Evolutionary conservation across 176 grass and related monocot genomes (phyloP), one percentile per base, ranked within the genome.

Genomic region (Aechmea fasciata): DNA sequence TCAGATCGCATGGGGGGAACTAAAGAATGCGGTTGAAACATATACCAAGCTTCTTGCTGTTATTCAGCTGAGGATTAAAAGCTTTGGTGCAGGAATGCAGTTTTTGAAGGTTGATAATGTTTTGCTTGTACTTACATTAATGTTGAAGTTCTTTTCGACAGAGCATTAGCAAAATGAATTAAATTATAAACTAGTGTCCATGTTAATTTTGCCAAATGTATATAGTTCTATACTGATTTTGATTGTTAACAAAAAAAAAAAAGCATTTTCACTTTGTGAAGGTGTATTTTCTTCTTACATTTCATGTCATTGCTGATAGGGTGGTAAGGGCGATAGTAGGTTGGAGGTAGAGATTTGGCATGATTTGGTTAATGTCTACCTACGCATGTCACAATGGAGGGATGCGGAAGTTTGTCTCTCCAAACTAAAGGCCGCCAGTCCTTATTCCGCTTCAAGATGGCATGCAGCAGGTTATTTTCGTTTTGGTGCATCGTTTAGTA

Each of bases 281-380:
- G 33, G 4, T 41, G 33, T 41, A 8, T 20, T 20, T 61, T 61
- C 55, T 19, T 61, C 7, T 61, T 18, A 61, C 8, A 5, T 2
- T 61, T 78, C 29, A 17, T 47, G 49, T 88, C 14, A 49, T 13
- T 61, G 75, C 75, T 65, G 68, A 72, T 75, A 99, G 95, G 82
- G 75, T 67, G 65, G 57, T 50, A 79, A 90, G 52, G 69, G 79
- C 83, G 75, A 99, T 65, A 90, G 70, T 84, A 88, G 80, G 68
- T 74, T 99, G 69, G 87, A 94, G 82, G 80, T 80, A 69, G 82
- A 88, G 63, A 94, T 80, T 51, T 99, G 95, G 95, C 80, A 90
- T 85, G 90, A 99, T 94, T 77, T 99, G 71, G 80, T 83, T 67
- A 83, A 88, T 70, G 82, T 99, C 64, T 99, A 99, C 77, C 76